A percentile compares a stretch with the other conserved stretches of the same genome.
phyloP scores from a whole-genome alignment of 1,284 basidiomycete genomes.

The Bothia castanella region DNA sequence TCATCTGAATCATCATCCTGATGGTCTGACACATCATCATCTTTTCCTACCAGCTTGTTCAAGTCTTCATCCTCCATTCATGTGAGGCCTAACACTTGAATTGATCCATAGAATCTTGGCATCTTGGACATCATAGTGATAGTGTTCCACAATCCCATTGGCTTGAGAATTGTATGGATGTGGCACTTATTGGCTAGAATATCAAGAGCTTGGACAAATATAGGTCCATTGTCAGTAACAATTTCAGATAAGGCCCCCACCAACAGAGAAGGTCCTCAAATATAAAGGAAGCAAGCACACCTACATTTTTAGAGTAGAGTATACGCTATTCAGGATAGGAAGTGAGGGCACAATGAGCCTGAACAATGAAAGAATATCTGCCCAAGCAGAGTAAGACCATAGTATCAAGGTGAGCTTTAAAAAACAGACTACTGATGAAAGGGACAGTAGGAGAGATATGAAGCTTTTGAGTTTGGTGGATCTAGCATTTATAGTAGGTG shows the following conservation, averaged over 20 bases:
- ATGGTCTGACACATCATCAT: too few species aligned
- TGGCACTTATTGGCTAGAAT: constrained; percentile 33
- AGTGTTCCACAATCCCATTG: constrained; percentile 38
- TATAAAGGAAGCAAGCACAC: background rate
- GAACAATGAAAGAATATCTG: background rate
- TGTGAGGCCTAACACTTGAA: too few species aligned
- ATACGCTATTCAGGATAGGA: constrained; percentile 19
- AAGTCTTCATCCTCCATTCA: too few species aligned
- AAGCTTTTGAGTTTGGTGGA: too few species aligned
- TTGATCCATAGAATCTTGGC: too few species aligned
- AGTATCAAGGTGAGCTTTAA: background rate
- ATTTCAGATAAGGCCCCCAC: constrained; percentile 9
- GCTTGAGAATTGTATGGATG: constrained; percentile 44
- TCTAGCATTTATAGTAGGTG: too few species aligned
- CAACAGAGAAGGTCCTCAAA: constrained; percentile 8
- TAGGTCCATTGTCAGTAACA: constrained; percentile 8
- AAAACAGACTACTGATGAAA: background rate
- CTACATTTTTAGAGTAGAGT: constrained; percentile 14
- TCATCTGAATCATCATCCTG: too few species aligned
- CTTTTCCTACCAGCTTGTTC: too few species aligned
- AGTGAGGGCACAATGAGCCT: background rate
- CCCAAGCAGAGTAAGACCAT: background rate
- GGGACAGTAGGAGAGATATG: background rate
- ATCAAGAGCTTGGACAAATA: constrained; percentile 33
- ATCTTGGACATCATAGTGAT: background rate